Conservation (phyloP, 2,329 filamentous ascomycete species). For the Metarhizium guizhouense region DNA sequence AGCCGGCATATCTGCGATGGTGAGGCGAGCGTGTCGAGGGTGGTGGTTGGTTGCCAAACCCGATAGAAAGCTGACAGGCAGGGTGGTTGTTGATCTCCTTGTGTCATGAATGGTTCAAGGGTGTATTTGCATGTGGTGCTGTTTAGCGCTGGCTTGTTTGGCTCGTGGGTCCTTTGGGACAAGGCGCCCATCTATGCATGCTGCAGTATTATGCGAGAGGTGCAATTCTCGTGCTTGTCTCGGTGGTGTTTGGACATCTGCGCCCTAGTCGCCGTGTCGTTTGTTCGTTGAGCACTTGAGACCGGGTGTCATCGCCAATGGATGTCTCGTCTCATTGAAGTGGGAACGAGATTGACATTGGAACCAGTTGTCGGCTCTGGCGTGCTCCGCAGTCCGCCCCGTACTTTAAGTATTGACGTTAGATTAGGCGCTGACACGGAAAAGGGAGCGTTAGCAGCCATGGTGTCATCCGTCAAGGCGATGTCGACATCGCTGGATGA, state of each 20-base stretch:
- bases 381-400: too few relatives aligned
- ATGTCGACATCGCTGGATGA: conserved; percentile 7
- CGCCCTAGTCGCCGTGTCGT: too few relatives aligned
- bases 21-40: not conserved
- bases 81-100: not conserved
- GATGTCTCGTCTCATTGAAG: too few relatives aligned
- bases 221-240: not conserved
- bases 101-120: not conserved
- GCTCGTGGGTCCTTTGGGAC: not conserved
- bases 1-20: not conserved
- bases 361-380: too few relatives aligned
- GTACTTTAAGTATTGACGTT: too few relatives aligned
- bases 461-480: conserved; percentile 6
- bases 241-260: not conserved
- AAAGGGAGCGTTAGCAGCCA: not conserved
- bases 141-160: not conserved
- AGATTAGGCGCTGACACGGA: too few relatives aligned
- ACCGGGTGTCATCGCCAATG: too few relatives aligned
- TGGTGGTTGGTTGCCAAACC: not conserved
- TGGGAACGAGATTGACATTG: too few relatives aligned
- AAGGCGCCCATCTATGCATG: not conserved
- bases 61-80: not conserved
- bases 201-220: not conserved
- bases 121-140: conserved; percentile 2
- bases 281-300: too few relatives aligned